Base-by-base conservation (phyloP, 257 asterid genomes). In the Anisodus tanguticus region DNA sequence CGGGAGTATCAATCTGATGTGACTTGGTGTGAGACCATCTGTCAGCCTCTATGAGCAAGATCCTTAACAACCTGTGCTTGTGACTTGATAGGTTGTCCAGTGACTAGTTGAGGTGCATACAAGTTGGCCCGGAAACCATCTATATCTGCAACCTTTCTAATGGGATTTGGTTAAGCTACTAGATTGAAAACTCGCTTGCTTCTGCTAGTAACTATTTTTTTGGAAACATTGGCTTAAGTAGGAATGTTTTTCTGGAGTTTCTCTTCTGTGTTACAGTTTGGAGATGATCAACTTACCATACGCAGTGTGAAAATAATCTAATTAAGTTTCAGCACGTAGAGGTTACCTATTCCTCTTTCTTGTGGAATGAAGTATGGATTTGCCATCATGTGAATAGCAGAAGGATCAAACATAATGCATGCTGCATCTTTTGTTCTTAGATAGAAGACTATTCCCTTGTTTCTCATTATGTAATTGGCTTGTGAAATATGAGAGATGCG, bases 181-280 rank as follows among this genome's bases (percentile, higher is more conserved):
- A 45, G 80, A 45, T 10, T 72, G 39, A 72, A 72, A 72, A 72
- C 59, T 72, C 51, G 41, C 80, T 19, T 45, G 58, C 16, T 45
- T 71, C 22, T 45, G 58, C 49, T 71, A 17, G 79, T 45, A 71
- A 45, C 2, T 31, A 31, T n/a, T 5, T 45, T 45, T 72, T n/a
- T 10, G 17, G 13, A 72, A n/a, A 72, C n/a, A 72, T 72, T 72
- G 80, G 39, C 80, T 45, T 45, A 71, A 71, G 39, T 71, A 72
- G 59, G 80, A 72, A 49, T 72, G 80, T 19, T 19, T 72, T 72
- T 72, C 80, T 72, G 80, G 80, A 47, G 80, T 47, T 19, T 47
- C 59, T 72, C 43, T 67, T 67, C 43, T 3, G 6, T 49, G 41
- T 47, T 72, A 47, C 80, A 47, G 80, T 72, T n/a, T 47, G 80